Base-by-base conservation (phyloP, 2,329 filamentous ascomycete species). In the Xylogone sp. region DNA sequence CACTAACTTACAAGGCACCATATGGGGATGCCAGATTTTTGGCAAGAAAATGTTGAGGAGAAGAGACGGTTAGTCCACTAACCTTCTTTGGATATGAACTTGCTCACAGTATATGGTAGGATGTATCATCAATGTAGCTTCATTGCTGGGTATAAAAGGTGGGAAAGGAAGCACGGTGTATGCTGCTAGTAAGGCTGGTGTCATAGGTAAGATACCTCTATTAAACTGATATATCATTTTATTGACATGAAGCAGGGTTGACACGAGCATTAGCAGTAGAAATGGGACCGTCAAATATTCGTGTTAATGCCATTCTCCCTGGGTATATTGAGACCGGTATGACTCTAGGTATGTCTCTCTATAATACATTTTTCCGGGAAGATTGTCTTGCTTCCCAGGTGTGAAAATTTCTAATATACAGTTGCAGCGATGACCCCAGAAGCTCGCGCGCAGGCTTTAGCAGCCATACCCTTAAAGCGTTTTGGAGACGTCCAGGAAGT, bases 261-360 rank as follows among this genome's bases (percentile, higher is more conserved):
- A 91, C 86, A 20, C 78, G 84, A 52, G 81, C 84, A 50, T 72
- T 90, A 2, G 83, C 83, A 42, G 75, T 71, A 46, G 84, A 90
- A 69, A 69, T 85, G 60, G 80, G 79, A 48, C 70, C 74, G 54
- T 73, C 75, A 45, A 78, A 79, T 46, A 78, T 96, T 52, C 78
- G 91, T 24, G 86, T 89, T 45, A 96, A 96, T 70, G 86, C 86
- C 22, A 82, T 96, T 57, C 73, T 93, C 42, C 90, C 90, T 1
- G 90, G 90, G 6, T 96, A 93, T 73, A 85, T 95, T 59, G 76
- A 87, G 51, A 93, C 89, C 44, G 79, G 83, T 45, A 95, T 96
- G 89, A 90, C 87, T 59, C 70, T 79, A 65, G 75, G 88, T 92
- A 70, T 27, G 61, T 61, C 3, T 42, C 21, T n/a, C 34, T 48